phyloP scores from a whole-genome alignment of 2,329 filamentous ascomycete genomes.

The Madurella mycetomatis region DNA sequence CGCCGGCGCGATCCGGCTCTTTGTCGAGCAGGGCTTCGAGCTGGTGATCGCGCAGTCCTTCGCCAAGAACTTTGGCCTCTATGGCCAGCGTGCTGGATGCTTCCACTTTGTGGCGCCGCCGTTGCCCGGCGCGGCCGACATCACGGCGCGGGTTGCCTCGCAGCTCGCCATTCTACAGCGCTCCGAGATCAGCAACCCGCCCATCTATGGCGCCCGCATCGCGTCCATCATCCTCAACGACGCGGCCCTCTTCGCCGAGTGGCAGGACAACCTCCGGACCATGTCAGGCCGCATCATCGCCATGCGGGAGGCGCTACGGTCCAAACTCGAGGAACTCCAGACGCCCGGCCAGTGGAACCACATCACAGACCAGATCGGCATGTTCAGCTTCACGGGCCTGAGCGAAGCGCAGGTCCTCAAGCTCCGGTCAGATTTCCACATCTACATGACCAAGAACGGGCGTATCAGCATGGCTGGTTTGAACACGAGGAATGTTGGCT shows the following conservation, averaged over 20 bases:
- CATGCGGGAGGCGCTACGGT: constrained; percentile 77
- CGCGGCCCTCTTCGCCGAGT: constrained; percentile 73
- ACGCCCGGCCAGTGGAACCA: constrained; percentile 95
- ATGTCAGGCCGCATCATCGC: constrained; percentile 94
- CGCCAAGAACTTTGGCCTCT: constrained; percentile 97
- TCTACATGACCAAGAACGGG: constrained; percentile 97
- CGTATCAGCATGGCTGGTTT: constrained; percentile 98
- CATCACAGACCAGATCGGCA: constrained; percentile 97
- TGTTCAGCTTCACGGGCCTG: constrained; percentile 94
- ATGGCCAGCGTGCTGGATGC: constrained; percentile 91
- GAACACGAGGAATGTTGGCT: constrained; percentile 87
- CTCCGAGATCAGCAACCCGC: constrained; percentile 95
- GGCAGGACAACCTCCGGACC: constrained; percentile 84
- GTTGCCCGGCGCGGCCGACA: constrained; percentile 57
- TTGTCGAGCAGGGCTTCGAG: constrained; percentile 86
- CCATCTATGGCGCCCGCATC: constrained; percentile 88
- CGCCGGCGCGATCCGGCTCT: constrained; percentile 90
- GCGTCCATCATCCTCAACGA: constrained; percentile 83
- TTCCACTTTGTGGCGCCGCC: constrained; percentile 89
- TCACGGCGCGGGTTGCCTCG: constrained; percentile 65
- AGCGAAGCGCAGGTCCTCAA: constrained; percentile 67
- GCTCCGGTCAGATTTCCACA: constrained; percentile 65
- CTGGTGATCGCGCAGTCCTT: constrained; percentile 88
- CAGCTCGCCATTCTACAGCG: constrained; percentile 93
- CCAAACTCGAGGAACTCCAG: constrained; percentile 74